Evolutionary conservation across 305 asterid species (phyloP).

Genomic region (Vinca major): DNA sequence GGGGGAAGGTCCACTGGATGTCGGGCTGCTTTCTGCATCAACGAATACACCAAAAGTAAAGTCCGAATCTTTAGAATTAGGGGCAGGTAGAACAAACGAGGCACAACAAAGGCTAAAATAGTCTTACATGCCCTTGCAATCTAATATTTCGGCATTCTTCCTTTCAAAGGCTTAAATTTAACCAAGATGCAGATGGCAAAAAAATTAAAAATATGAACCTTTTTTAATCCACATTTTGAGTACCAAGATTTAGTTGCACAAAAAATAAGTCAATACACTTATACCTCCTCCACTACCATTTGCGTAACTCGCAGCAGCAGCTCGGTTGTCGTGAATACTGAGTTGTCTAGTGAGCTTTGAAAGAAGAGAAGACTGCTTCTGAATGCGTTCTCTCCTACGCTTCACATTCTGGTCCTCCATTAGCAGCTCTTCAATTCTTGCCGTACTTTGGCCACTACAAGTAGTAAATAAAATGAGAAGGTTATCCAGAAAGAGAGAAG

Average conservation of each 20-base stretch:
- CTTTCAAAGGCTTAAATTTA: too few species aligned
- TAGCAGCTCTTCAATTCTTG: constrained; percentile 88
- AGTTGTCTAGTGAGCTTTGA: constrained; percentile 85
- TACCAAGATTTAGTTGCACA: too few species aligned
- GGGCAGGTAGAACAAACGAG: background rate
- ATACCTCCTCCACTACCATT: constrained; percentile 67
- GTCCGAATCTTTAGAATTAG: background rate
- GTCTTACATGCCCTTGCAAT: background rate
- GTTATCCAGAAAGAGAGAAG: background rate
- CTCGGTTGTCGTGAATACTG: constrained; percentile 84
- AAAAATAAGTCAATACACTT: background rate
- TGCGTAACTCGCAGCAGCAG: constrained; percentile 71
- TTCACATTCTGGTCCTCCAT: constrained; percentile 92
- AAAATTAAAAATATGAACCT: background rate
- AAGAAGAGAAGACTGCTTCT: constrained; percentile 87
- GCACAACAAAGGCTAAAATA: background rate
- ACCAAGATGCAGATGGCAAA: background rate
- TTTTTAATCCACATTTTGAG: too few species aligned
- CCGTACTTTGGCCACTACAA: constrained; percentile 70
- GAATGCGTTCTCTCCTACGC: constrained; percentile 70
- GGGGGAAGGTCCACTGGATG: constrained; percentile 50
- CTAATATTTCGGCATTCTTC: background rate
- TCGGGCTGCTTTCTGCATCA: constrained; percentile 74
- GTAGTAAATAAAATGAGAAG: constrained; percentile 8
- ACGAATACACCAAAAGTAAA: background rate